Evolutionary conservation across 192 early-diverging fungal species (phyloP).

Genomic region (Umbelopsis ramanniana): DNA sequence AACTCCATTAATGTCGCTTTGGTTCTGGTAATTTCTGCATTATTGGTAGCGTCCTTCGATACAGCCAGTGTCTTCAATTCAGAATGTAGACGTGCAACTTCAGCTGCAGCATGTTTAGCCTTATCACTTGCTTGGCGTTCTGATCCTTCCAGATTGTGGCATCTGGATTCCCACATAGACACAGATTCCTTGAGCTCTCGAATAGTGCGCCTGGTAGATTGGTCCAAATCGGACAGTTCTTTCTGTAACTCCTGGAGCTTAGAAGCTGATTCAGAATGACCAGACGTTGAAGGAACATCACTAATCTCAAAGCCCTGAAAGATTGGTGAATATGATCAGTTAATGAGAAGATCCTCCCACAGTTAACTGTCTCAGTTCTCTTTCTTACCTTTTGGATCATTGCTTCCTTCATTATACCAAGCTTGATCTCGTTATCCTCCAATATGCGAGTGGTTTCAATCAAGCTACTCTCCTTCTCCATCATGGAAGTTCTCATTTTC

Average conservation of each 20-base stretch:
- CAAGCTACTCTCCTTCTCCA: slow-evolving; percentile 45
- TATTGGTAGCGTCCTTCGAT: not conserved
- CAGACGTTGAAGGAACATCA: slow-evolving; percentile 7
- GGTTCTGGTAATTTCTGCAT: slow-evolving; percentile 18
- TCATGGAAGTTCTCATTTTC: slow-evolving; percentile 38
- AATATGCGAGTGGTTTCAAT: slow-evolving; percentile 41
- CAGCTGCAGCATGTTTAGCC: slow-evolving; percentile 28
- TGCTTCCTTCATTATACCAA: slow-evolving; percentile 50
- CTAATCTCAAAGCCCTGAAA: slow-evolving; percentile 46
- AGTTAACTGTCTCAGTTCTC: not conserved
- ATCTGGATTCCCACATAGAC: slow-evolving; percentile 33
- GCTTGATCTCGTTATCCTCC: slow-evolving; percentile 48
- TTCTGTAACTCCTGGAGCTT: slow-evolving; percentile 8
- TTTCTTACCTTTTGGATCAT: slow-evolving; percentile 40
- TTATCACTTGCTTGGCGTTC: slow-evolving; percentile 34
- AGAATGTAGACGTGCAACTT: slow-evolving; percentile 21
- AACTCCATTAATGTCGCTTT: not conserved
- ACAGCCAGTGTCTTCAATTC: slow-evolving; percentile 11
- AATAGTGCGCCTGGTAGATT: slow-evolving; percentile 2
- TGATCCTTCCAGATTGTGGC: not conserved
- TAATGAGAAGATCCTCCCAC: not conserved
- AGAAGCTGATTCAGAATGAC: not conserved
- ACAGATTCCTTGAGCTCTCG: slow-evolving; percentile 23
- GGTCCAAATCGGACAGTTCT: slow-evolving; percentile 11
- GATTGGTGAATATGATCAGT: not conserved